These are phyloP conservation scores for Candida sp. DNA, from an alignment of 1,139 yeast genomes.

Conservation along the genomic window DNA sequence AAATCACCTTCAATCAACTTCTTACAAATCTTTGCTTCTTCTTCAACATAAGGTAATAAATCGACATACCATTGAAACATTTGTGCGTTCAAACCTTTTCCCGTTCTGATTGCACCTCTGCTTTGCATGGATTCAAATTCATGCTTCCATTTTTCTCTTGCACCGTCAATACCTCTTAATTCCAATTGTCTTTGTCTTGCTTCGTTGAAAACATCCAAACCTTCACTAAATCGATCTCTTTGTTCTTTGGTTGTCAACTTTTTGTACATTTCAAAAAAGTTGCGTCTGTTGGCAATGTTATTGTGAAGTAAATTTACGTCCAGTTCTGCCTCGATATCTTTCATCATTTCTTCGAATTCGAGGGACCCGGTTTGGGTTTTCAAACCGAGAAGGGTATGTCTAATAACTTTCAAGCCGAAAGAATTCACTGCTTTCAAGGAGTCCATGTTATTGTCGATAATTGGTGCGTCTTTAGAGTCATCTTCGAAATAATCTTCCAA, in stretches of 20 bases:
- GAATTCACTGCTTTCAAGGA: slow-evolving; percentile 70
- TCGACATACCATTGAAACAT: slow-evolving; percentile 78
- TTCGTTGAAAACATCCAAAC: slow-evolving; percentile 66
- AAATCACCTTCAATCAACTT: slow-evolving; percentile 26
- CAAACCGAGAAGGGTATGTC: slow-evolving; percentile 75
- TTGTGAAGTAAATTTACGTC: slow-evolving; percentile 24
- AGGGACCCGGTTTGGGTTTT: slow-evolving; percentile 25
- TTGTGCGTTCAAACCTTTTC: slow-evolving; percentile 64
- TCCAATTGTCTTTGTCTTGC: slow-evolving; percentile 78
- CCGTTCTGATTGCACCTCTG: slow-evolving; percentile 57
- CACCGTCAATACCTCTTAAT: slow-evolving; percentile 77
- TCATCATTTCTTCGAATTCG: slow-evolving; percentile 29
- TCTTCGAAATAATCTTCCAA: slow-evolving; percentile 19
- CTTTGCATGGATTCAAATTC: slow-evolving; percentile 70
- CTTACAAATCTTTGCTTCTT: slow-evolving; percentile 55
- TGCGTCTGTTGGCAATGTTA: slow-evolving; percentile 36
- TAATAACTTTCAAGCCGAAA: slow-evolving; percentile 74
- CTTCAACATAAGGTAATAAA: slow-evolving; percentile 64
- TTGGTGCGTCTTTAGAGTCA: slow-evolving; percentile 22
- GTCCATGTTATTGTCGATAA: slow-evolving; percentile 50
- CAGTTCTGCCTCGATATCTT: slow-evolving; percentile 29
- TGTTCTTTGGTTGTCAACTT: slow-evolving; percentile 50
- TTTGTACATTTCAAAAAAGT: slow-evolving; percentile 66
- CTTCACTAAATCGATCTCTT: slow-evolving; percentile 53
- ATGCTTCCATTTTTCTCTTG: slow-evolving; percentile 84